Conservation (phyloP, 2,329 filamentous ascomycete species). For the Fusarium sacchari region DNA sequence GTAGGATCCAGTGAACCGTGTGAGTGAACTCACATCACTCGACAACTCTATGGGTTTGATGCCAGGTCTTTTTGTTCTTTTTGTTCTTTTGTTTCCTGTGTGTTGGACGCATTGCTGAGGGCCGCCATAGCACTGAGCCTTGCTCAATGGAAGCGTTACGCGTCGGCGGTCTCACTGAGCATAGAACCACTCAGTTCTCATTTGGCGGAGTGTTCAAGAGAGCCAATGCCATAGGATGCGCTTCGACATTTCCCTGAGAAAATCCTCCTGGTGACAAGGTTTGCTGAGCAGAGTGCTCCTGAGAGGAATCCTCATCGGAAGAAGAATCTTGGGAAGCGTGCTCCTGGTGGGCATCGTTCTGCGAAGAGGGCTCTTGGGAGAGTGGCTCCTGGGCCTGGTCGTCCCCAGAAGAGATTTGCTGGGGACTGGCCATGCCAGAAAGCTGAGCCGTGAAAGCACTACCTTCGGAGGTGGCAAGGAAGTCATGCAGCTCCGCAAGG, state of each 20-base stretch:
- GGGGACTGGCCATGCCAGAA: not conserved
- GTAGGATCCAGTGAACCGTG: not conserved
- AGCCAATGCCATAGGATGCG: not conserved
- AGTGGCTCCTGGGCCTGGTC: not conserved
- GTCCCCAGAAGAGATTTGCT: not conserved
- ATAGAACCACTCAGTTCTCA: not conserved
- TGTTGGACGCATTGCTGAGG: not conserved
- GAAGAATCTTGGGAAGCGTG: not conserved
- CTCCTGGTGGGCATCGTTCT: not conserved
- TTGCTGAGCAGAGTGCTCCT: not conserved
- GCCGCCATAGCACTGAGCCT: not conserved
- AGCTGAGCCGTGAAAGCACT: constrained; percentile 4
- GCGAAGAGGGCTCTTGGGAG: not conserved
- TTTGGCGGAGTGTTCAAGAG: not conserved
- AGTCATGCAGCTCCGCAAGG: constrained; percentile 63
- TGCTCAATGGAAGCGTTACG: not conserved
- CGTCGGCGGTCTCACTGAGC: not conserved
- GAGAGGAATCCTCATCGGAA: not conserved
- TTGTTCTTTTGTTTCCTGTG: not conserved
- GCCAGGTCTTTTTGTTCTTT: not conserved
- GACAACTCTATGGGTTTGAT: not conserved
- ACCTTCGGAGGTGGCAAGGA: constrained; percentile 43
- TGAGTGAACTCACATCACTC: constrained; percentile 3
- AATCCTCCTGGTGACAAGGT: not conserved
- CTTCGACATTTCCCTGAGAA: not conserved